Conservation (phyloP, 1,284 basidiomycete species). For the Trametes sp. region DNA sequence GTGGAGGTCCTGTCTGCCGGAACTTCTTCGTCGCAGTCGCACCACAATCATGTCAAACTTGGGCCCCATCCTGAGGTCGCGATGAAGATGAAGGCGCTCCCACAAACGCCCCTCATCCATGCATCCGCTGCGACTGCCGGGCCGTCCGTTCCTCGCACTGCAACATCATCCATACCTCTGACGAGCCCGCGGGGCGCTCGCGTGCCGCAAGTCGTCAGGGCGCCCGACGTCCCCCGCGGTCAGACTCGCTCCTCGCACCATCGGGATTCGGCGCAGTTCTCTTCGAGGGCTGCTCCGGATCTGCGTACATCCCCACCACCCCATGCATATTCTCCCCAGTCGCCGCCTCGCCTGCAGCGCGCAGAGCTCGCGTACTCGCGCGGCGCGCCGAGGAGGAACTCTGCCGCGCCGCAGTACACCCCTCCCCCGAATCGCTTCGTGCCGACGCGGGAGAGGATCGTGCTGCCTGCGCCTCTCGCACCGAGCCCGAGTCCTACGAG, state of each 20-base stretch:
- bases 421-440: constrained; percentile 27
- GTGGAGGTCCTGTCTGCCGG: constrained; percentile 26
- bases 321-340: not conserved
- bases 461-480: constrained; percentile 35
- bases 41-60: constrained; percentile 31
- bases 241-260: constrained; percentile 25
- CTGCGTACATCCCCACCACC: no score
- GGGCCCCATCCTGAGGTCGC: constrained; percentile 23
- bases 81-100: constrained; percentile 10
- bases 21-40: constrained; percentile 36
- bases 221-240: constrained; percentile 6
- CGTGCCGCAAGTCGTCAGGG: constrained; percentile 7
- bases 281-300: no score
- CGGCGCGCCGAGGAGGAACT: constrained; percentile 21
- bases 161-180: not conserved
- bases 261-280: constrained; percentile 28
- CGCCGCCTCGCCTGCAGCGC: constrained; percentile 16
- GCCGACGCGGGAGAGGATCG: constrained; percentile 29
- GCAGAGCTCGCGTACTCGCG: constrained; percentile 22
- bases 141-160: not conserved
- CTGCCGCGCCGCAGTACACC: constrained; percentile 8
- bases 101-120: constrained; percentile 19
- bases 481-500: not conserved
- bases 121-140: not conserved
- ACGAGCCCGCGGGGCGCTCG: not conserved